A percentile compares a stretch with the other conserved stretches of the same genome.
phyloP scores from a whole-genome alignment of 2,329 filamentous ascomycete species.

The Colletotrichum cuscutae region DNA sequence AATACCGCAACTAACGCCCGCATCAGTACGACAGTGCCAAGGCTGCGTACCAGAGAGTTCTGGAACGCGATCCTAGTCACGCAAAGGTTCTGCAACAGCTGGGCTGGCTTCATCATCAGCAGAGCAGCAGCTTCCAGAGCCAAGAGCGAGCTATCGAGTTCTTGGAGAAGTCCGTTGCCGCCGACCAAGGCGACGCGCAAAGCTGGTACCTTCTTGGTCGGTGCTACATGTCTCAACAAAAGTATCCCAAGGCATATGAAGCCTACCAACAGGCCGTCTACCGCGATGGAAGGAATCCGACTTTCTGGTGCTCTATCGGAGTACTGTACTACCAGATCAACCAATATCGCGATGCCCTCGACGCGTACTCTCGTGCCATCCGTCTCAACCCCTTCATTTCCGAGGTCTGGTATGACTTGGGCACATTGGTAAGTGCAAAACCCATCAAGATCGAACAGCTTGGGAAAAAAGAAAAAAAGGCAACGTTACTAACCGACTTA shows the following conservation, averaged over 20 bases:
- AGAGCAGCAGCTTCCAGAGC: constrained; percentile 89
- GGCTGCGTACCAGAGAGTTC: constrained; percentile 88
- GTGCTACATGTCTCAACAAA: constrained; percentile 99
- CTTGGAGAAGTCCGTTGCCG: constrained; percentile 93
- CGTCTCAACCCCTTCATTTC: constrained; percentile 97
- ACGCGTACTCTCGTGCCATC: constrained; percentile 97
- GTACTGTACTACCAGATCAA: constrained; percentile 99
- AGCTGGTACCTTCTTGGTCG: constrained; percentile 98
- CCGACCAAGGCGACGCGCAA: constrained; percentile 93
- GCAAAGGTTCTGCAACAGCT: constrained; percentile 98
- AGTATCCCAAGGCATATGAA: constrained; percentile 98
- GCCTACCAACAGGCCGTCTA: constrained; percentile 99
- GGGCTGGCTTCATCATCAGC: constrained; percentile 97
- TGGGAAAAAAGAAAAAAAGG: background rate
- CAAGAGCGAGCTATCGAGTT: constrained; percentile 98
- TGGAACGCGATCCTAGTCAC: constrained; percentile 94
- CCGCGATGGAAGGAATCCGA: constrained; percentile 95
- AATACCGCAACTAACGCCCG: constrained; percentile 41
- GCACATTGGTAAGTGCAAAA: constrained; percentile 80
- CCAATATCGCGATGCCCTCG: constrained; percentile 96
- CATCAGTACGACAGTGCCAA: constrained; percentile 90
- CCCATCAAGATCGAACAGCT: background rate
- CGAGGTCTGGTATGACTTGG: constrained; percentile 98
- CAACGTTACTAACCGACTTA: constrained; percentile 52
- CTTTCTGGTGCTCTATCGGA: constrained; percentile 99